Conservation (phyloP, 1,139 yeast genomes). For the Blastobotrys apis region DNA sequence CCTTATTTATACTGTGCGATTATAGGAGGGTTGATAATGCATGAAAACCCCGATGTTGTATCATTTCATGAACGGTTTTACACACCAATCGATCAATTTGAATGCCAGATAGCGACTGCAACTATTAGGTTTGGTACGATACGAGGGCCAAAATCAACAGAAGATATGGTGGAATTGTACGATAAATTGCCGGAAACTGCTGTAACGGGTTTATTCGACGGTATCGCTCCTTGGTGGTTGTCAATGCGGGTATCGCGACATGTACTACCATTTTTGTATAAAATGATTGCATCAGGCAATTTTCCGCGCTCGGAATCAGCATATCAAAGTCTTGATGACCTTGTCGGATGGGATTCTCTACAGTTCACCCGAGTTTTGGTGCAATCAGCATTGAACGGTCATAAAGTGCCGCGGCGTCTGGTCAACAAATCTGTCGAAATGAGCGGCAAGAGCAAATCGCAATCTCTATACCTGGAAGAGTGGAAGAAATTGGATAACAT, state of each 20-base stretch:
- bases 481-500: background rate
- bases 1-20: constrained; percentile 8
- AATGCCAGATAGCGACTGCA: background rate
- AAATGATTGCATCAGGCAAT: constrained; percentile 5
- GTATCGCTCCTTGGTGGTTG: constrained; percentile 1
- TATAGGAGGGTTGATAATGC: constrained; percentile 10
- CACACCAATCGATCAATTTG: background rate
- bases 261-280: constrained; percentile 1
- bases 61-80: constrained; percentile 5
- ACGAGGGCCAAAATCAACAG: constrained; percentile 1
- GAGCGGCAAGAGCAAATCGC: background rate
- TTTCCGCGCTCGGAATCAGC: background rate
- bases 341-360: background rate
- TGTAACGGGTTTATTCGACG: constrained; percentile 3
- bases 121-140: constrained; percentile 5
- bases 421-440: background rate
- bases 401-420: background rate
- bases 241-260: constrained; percentile 2
- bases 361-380: background rate
- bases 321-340: background rate
- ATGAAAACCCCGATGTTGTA: constrained; percentile 2
- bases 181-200: background rate
- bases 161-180: constrained; percentile 1
- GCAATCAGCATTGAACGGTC: background rate
- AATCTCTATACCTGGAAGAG: background rate